Base-by-base conservation (phyloP, 352 stramenopile species). In the Phytophthora fragariae region DNA sequence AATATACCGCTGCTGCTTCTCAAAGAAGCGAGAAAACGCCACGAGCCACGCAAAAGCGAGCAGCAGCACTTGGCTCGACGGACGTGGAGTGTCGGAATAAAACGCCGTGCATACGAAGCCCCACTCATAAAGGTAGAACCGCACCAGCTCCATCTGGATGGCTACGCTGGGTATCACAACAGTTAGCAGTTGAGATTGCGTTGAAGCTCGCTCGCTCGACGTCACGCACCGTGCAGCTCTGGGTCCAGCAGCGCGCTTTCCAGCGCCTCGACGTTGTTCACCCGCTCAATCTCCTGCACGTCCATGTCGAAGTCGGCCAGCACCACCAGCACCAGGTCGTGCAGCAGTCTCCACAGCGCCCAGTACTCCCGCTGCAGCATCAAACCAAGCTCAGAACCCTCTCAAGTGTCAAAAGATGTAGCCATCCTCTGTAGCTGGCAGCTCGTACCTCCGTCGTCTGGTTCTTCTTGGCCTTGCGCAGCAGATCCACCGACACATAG, bases 381-480 rank as follows among this genome's bases (percentile, higher is more conserved):
- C 29, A 31, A 55, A 41, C 12, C 11, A 35, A 10, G 44, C n/a
- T 21, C 19, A 21, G 19, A 21, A 21, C 19, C 19, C 19, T 21
- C 1, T 24, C 17, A 59, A 55, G 54, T 61, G 11, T 57, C 49
- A 54, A 65, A n/a, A 7, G 47, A 47, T 37, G 8, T 39, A 49
- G 29, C 29, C 10, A 52, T 27, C 17, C 49, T 14, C 17, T 49
- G 2, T 14, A 2, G 9, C 47, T 44, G 47, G 47, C 47, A 15
- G 17, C 9, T 50, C 44, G 15, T 8, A 73, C 55, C 65, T 84
- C 61, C 2, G 62, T 77, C 1, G 72, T 68, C 3, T 75, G 57
- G 46, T 82, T 81, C 57, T 87, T 88, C 74, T 93, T 95, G 54
- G 86, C 81, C 64, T 80, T 83, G 33, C 88, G 86, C 44, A 95